Percentiles rank a stretch among this genome's conserved stretches.
phyloP scores from a whole-genome alignment of 306 rosid genomes.

The Castanea crenata region DNA sequence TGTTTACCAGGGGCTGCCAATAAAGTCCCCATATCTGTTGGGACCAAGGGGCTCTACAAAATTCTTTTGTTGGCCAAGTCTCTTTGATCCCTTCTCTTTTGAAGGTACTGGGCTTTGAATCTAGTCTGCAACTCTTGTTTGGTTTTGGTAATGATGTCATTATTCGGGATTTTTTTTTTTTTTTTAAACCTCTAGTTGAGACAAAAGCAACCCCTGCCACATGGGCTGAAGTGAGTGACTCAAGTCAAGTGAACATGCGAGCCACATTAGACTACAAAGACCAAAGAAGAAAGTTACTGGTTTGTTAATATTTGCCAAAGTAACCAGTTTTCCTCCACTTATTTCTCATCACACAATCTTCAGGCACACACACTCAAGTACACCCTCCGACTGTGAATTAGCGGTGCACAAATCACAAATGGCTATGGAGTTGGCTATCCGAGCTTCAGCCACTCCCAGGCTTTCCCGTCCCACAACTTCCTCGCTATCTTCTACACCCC shows the following conservation, averaged over 20 bases:
- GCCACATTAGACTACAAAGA: conserved; percentile 24
- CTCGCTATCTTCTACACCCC: conserved; percentile 25
- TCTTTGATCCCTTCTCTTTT: no score
- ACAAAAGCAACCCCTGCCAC: no score
- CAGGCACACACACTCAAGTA: background rate
- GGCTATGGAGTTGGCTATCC: conserved; percentile 62
- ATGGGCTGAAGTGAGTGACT: no score
- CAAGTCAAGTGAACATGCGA: conserved; percentile 1
- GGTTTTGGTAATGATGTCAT: no score
- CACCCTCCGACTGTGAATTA: background rate
- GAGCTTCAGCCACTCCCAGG: conserved; percentile 58
- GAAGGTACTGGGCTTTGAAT: no score
- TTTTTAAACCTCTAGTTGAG: no score
- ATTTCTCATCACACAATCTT: conserved; percentile 40
- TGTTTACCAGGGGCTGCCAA: no score
- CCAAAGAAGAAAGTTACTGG: background rate
- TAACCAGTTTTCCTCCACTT: conserved; percentile 33
- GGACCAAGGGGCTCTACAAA: no score
- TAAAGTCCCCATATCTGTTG: no score
- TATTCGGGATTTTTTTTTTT: no score
- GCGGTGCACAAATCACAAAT: conserved; percentile 28
- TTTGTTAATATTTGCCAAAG: conserved; percentile 2
- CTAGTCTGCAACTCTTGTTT: no score
- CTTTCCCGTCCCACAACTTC: conserved; percentile 38
- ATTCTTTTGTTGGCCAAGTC: no score